These are phyloP conservation scores for Lasiosphaeria ovina DNA, from an alignment of 495 filamentous ascomycete genomes.

Conservation along the genomic window DNA sequence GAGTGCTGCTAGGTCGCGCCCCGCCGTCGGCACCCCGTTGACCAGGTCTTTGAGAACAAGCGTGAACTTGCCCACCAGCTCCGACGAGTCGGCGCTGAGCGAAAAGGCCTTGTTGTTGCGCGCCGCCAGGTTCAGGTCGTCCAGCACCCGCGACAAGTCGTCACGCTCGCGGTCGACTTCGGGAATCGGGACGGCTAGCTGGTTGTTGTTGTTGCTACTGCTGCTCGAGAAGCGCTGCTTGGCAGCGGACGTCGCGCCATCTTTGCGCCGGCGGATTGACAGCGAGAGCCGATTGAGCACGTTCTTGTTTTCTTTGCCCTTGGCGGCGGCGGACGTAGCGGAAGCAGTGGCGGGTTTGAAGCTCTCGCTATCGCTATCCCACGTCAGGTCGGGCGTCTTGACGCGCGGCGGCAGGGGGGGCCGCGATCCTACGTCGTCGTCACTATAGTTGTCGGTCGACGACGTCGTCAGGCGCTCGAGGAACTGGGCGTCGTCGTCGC, in stretches of 20 bases:
- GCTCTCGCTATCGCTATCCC: constrained; percentile 39
- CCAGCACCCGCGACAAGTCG: constrained; percentile 73
- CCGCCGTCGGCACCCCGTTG: constrained; percentile 89
- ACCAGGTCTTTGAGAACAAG: constrained; percentile 86
- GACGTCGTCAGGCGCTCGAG: constrained; percentile 41
- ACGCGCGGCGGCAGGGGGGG: constrained; percentile 43
- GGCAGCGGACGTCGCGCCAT: constrained; percentile 16
- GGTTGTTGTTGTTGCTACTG: constrained; percentile 8
- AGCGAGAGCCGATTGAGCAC: constrained; percentile 16
- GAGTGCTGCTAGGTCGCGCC: constrained; percentile 79
- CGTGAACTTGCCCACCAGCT: constrained; percentile 79
- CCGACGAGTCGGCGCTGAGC: constrained; percentile 71
- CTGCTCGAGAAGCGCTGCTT: constrained; percentile 10
- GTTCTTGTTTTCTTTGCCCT: constrained; percentile 24
- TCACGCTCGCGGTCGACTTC: constrained; percentile 59
- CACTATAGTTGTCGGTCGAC: constrained; percentile 6
- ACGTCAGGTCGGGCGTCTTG: constrained; percentile 44
- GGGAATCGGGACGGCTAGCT: constrained; percentile 30
- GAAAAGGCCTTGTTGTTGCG: constrained; percentile 75
- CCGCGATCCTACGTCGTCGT: constrained; percentile 28
- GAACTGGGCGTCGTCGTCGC: constrained; percentile 44
- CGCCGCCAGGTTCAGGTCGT: constrained; percentile 74
- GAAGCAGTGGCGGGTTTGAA: constrained; percentile 16
- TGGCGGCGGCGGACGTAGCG: constrained; percentile 12
- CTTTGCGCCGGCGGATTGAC: constrained; percentile 27